These are phyloP conservation scores for Lactifluus volemus DNA, from an alignment of 768 basidiomycete genomes.

Conservation along the genomic window DNA sequence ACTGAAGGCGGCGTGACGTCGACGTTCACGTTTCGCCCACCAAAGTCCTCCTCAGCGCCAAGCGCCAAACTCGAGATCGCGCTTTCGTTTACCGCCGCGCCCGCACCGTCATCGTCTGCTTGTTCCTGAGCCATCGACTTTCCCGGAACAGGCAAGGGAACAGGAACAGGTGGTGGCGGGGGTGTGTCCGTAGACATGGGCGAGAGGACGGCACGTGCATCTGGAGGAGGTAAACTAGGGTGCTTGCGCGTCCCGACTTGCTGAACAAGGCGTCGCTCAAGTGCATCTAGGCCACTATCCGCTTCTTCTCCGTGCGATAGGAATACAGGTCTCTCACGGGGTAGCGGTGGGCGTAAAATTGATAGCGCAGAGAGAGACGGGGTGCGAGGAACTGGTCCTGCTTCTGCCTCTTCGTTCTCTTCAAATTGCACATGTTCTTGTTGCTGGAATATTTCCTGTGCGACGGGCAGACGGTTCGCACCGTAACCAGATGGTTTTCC, in stretches of 20 bases:
- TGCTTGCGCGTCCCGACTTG: constrained; percentile 62
- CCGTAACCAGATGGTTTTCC: constrained; percentile 25
- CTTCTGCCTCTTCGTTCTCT: constrained; percentile 14
- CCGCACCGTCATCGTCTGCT: constrained; percentile 23
- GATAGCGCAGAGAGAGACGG: constrained; percentile 27
- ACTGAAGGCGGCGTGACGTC: constrained; percentile 24
- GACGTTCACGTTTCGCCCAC: constrained; percentile 32
- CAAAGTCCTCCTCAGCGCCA: constrained; percentile 24
- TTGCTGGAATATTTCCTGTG: constrained; percentile 28
- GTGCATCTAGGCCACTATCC: constrained; percentile 61
- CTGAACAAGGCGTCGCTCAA: constrained; percentile 57
- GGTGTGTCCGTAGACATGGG: not conserved
- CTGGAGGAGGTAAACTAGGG: constrained; percentile 24
- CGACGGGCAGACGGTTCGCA: constrained; percentile 21
- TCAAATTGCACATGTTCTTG: not conserved
- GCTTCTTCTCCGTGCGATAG: not conserved
- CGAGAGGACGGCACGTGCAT: constrained; percentile 30
- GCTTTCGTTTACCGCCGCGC: constrained; percentile 31
- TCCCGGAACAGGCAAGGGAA: constrained; percentile 2
- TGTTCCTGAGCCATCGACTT: constrained; percentile 2
- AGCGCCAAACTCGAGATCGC: constrained; percentile 42
- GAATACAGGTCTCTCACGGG: not conserved
- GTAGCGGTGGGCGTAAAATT: constrained; percentile 23
- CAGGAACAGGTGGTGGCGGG: not conserved
- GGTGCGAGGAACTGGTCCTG: constrained; percentile 11